phyloP scores from a whole-genome alignment of 768 basidiomycete species.

The Daedaleopsis nitida region DNA sequence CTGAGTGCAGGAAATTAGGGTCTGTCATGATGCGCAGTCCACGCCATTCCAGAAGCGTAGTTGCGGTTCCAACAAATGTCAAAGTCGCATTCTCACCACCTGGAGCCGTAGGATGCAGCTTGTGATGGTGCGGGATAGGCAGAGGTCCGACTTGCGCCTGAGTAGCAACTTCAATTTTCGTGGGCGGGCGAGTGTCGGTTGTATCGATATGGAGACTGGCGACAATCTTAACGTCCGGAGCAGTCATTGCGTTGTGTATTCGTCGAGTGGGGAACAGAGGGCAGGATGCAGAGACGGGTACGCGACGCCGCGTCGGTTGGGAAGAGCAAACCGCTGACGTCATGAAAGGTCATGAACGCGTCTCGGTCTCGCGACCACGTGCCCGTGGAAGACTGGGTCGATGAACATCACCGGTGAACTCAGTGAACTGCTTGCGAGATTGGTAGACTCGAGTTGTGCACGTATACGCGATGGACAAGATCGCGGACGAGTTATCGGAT shows the following conservation, averaged over 20 bases:
- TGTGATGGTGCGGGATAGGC: slow-evolving; percentile 2
- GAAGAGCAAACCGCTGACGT: slow-evolving; percentile 3
- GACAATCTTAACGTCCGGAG: background rate
- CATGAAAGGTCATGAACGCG: slow-evolving; percentile 11
- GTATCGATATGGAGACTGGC: background rate
- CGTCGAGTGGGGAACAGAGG: background rate
- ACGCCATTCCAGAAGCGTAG: slow-evolving; percentile 25
- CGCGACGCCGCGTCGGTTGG: background rate
- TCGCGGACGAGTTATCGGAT: slow-evolving; percentile 41
- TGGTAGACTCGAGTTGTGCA: too few relatives aligned
- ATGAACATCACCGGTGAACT: background rate
- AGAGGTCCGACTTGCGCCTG: slow-evolving; percentile 1
- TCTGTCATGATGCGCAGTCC: slow-evolving; percentile 30
- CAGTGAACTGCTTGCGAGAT: too few relatives aligned
- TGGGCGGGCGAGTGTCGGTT: background rate
- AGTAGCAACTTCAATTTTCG: background rate
- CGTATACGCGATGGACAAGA: slow-evolving; percentile 38
- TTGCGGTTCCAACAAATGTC: slow-evolving; percentile 26
- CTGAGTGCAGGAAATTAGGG: slow-evolving; percentile 28
- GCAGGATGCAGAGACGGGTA: too few relatives aligned
- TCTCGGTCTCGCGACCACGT: slow-evolving; percentile 16
- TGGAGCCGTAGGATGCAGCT: slow-evolving; percentile 3
- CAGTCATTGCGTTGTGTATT: background rate
- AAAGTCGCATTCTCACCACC: slow-evolving; percentile 6
- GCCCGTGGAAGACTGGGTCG: background rate